These are phyloP conservation scores for Durusdinium trenchii DNA, from an alignment of 73 alveolate species.

Conservation along the genomic window DNA sequence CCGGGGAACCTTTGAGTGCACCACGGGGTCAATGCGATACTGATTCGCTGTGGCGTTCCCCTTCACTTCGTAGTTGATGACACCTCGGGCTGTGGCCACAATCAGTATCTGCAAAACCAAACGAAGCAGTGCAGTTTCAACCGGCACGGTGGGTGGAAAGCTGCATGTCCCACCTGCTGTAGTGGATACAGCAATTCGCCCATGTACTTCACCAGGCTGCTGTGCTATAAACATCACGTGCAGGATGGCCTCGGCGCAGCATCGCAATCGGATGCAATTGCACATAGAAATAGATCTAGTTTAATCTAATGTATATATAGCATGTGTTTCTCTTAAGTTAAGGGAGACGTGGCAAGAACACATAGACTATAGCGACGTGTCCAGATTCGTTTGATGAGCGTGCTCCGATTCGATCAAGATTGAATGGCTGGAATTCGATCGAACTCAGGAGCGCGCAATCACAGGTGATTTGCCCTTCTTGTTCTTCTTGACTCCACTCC, in stretches of 20 bases:
- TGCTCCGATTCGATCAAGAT: too few relatives aligned
- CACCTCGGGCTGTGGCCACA: not conserved
- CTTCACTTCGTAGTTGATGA: conserved; percentile 69
- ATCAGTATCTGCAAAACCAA: not conserved
- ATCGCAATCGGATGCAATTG: not conserved
- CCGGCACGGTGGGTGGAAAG: not conserved
- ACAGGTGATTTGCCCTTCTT: conserved; percentile 73
- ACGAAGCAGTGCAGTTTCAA: too few relatives aligned
- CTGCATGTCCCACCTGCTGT: conserved; percentile 28
- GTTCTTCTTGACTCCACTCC: conserved; percentile 19
- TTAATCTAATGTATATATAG: too few relatives aligned
- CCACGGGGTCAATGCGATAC: conserved; percentile 45
- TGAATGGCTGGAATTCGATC: too few relatives aligned
- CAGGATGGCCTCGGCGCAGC: conserved; percentile 35
- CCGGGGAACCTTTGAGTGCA: conserved; percentile 21
- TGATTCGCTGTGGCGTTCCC: conserved; percentile 35
- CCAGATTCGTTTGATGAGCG: too few relatives aligned
- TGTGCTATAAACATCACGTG: conserved; percentile 66
- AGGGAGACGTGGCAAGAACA: too few relatives aligned
- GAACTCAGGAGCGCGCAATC: conserved; percentile 46
- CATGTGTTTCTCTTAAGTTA: too few relatives aligned
- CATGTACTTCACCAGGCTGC: conserved; percentile 56
- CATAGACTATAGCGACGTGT: too few relatives aligned
- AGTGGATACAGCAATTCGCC: conserved; percentile 58
- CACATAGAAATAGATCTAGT: not conserved